Percentiles rank a stretch among this genome's conserved stretches.
phyloP scores from a whole-genome alignment of 2,329 filamentous ascomycete genomes.

The Colletotrichum spaethianum region DNA sequence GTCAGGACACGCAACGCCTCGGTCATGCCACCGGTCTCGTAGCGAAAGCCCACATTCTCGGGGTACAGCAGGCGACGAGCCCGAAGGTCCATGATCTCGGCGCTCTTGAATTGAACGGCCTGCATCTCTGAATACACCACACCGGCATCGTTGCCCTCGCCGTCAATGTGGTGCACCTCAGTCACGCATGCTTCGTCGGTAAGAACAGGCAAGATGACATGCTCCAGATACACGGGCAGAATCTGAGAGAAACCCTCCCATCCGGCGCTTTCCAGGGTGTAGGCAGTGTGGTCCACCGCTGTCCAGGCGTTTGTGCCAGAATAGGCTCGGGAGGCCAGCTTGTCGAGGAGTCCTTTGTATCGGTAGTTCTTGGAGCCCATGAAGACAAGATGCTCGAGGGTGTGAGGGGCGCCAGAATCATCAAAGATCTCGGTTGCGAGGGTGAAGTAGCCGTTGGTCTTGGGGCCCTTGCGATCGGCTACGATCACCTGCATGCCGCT shows the following conservation, averaged over 20 bases:
- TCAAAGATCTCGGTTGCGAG: conserved; percentile 98
- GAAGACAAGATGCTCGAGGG: conserved; percentile 85
- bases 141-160: conserved; percentile 92
- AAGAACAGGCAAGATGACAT: conserved; percentile 90
- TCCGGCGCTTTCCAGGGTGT: conserved; percentile 93
- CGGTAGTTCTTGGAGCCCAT: conserved; percentile 94
- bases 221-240: conserved; percentile 93
- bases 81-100: conserved; percentile 89
- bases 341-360: conserved; percentile 96
- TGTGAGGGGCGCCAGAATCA: conserved; percentile 93
- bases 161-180: conserved; percentile 96
- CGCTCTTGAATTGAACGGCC: conserved; percentile 86
- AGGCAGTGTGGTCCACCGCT: conserved; percentile 94
- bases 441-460: conserved; percentile 94
- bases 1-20: conserved; percentile 89
- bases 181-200: conserved; percentile 95
- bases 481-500: conserved; percentile 97
- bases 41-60: conserved; percentile 91
- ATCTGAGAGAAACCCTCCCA: conserved; percentile 98
- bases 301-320: conserved; percentile 98
- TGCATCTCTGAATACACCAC: conserved; percentile 99
- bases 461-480: conserved; percentile 93
- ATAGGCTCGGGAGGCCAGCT: conserved; percentile 92
- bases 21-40: conserved; percentile 98
- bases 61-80: conserved; percentile 88